Percentiles rank a stretch among this genome's conserved stretches.
These are phyloP conservation scores for Cupressus sempervirens DNA, from an alignment of 75 land plant genomes.

Conservation along the genomic window DNA sequence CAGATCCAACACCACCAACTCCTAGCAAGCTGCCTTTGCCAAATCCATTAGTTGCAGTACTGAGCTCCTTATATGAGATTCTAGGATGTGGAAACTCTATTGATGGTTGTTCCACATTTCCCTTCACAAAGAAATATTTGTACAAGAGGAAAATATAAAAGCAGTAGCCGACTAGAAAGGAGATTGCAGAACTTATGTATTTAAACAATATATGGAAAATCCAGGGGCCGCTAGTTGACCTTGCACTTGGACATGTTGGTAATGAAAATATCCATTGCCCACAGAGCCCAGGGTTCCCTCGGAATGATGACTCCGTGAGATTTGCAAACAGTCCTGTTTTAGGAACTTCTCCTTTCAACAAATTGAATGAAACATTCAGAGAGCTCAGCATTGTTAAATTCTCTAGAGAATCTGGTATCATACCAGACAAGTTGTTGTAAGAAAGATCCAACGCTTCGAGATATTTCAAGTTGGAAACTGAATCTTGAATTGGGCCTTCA, in stretches of 20 bases:
- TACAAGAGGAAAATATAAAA: not conserved
- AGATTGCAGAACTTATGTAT: not conserved
- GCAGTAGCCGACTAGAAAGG: not conserved
- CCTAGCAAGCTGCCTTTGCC: constrained; percentile 33
- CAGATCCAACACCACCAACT: constrained; percentile 32
- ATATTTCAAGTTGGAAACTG: constrained; percentile 14
- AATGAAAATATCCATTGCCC: constrained; percentile 6
- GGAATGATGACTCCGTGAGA: constrained; percentile 14
- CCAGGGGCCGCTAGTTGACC: not conserved
- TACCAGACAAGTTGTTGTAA: constrained; percentile 27
- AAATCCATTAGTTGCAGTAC: constrained; percentile 25
- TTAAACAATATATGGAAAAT: not conserved
- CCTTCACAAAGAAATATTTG: not conserved
- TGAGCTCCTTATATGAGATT: constrained; percentile 7
- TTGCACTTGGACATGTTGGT: not conserved
- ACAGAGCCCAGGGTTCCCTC: constrained; percentile 18
- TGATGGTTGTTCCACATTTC: not conserved
- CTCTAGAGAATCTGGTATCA: constrained; percentile 27
- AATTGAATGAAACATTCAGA: constrained; percentile 18
- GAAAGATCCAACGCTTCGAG: constrained; percentile 19
- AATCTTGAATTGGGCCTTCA: constrained; percentile 16
- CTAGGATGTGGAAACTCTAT: not conserved
- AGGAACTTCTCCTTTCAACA: constrained; percentile 22
- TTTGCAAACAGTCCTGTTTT: constrained; percentile 8
- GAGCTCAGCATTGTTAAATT: constrained; percentile 11